phyloP scores from a whole-genome alignment of 306 rosid species.

The Begonia fuchsioides region DNA sequence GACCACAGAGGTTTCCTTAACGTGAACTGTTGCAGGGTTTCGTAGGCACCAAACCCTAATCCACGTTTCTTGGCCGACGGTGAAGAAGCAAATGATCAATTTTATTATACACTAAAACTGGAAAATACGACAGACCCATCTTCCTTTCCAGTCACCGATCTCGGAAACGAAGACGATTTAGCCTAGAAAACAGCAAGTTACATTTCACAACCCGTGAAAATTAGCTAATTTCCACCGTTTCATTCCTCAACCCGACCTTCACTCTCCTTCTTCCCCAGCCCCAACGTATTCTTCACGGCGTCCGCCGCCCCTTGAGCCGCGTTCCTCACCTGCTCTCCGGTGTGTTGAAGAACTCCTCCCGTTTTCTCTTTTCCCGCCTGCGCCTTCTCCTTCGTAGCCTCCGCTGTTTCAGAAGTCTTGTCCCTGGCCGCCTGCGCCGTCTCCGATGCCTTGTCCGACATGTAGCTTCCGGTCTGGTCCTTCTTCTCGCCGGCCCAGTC shows the following conservation, averaged over 20 bases:
- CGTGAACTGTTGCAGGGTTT: too few relatives aligned
- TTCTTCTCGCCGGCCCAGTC: conserved; percentile 12
- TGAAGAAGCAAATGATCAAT: too few relatives aligned
- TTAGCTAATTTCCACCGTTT: too few relatives aligned
- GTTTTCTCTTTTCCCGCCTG: conserved; percentile 20
- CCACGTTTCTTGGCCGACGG: too few relatives aligned
- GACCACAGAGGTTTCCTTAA: too few relatives aligned
- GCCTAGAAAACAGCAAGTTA: too few relatives aligned
- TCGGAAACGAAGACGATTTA: too few relatives aligned
- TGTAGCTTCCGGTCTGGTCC: conserved; percentile 15
- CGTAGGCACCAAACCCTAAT: too few relatives aligned
- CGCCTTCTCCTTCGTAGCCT: conserved; percentile 14
- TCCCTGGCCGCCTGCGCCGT: conserved; percentile 4
- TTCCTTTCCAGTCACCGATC: too few relatives aligned
- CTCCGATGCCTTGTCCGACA: conserved; percentile 6
- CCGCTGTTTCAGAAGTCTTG: conserved; percentile 20
- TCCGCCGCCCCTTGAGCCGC: conserved; percentile 42
- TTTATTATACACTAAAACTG: too few relatives aligned
- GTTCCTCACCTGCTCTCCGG: conserved; percentile 43
- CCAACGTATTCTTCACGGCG: conserved; percentile 38
- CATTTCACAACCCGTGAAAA: too few relatives aligned
- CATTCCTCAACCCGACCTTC: neutral
- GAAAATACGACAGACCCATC: too few relatives aligned
- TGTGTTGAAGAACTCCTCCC: conserved; percentile 27
- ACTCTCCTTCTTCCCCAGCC: conserved; percentile 21